Base-by-base conservation (phyloP, 2,329 filamentous ascomycete genomes). In the Tolypocladium inflatum region DNA sequence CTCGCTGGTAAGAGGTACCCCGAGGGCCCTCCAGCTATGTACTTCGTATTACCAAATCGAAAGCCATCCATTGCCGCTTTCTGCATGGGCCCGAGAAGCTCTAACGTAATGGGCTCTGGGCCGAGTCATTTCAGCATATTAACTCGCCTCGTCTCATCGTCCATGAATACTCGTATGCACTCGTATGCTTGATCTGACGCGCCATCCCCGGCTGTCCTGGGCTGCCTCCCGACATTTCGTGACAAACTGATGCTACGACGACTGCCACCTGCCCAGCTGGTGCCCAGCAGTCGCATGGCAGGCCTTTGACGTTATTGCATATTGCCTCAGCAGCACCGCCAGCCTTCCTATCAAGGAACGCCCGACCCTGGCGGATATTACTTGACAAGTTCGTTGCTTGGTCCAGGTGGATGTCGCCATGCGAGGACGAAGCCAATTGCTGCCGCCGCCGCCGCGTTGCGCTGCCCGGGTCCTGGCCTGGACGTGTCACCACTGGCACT, bases 41-140 rank as follows among this genome's bases (percentile, higher is more conserved):
- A n/a, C n/a, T n/a, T n/a, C n/a, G n/a, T n/a, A 79, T 79, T 79
- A 79, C 75, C 73, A 78, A 76, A 78, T 76, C 68, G 71, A 76
- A 78, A 76, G 70, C 65, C 67, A 62, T 56, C 60, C 53, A 30
- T 60, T 58, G 35, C 58, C 56, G 59, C 61, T 6, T 21, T 17
- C 11, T 63, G 67, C 69, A 68, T 70, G 67, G 67, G 66, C 61
- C 65, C 67, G 43, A 57, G 54, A 56, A 63, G 53, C 64, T 75
- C 66, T 78, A 75, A 79, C 77, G 77, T 79, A 79, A 79, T 77
- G 68, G 21, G 71, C 54, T 54, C 64, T 69, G 68, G 65, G 65
- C 65, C 68, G 68, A 71, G 69, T 69, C 70, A 70, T 56, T 61
- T 33, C 33, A 50, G 58, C 42, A 39, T 15, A 5, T 17, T 11